phyloP scores from a whole-genome alignment of 2,329 filamentous ascomycete genomes.

The Exophiala bonariae region DNA sequence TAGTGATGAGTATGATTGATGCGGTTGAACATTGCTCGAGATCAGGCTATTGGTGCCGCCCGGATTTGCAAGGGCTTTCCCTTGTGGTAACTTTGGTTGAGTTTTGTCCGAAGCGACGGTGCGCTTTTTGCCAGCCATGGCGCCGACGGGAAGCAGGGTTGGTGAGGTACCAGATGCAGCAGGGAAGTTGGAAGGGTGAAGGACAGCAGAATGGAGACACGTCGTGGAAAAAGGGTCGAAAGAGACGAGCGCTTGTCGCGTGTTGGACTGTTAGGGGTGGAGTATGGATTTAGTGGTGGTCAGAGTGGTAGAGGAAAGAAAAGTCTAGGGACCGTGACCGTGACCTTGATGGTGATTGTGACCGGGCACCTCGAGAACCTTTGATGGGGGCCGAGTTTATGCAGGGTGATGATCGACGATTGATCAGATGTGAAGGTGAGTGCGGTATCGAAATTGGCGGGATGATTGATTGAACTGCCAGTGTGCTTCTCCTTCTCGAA shows the following conservation, averaged over 20 bases:
- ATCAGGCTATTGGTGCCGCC: conserved; percentile 4
- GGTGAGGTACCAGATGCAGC: conserved; percentile 8
- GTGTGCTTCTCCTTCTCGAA: no score
- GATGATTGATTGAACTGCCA: no score
- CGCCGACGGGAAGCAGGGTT: conserved; percentile 11
- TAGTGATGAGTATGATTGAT: neutral
- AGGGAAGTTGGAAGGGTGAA: conserved; percentile 16
- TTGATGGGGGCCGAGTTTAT: neutral
- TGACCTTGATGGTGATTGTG: no score
- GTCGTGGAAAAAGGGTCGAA: conserved; percentile 3
- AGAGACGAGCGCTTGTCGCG: conserved; percentile 17
- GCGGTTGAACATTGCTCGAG: neutral
- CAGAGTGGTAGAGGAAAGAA: neutral
- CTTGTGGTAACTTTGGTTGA: conserved; percentile 8
- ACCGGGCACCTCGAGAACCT: neutral
- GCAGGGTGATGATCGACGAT: neutral
- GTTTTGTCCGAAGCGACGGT: conserved; percentile 23
- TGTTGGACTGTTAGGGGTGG: conserved; percentile 5
- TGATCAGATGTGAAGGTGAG: neutral
- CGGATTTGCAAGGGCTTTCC: conserved; percentile 6
- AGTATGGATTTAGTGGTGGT: neutral
- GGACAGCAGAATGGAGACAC: conserved; percentile 1
- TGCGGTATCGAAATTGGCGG: neutral
- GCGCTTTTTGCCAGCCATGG: conserved; percentile 21
- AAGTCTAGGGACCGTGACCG: no score